Evolutionary conservation across 192 early-diverging fungal genomes (phyloP).

Genomic region (Coemansia sp.): DNA sequence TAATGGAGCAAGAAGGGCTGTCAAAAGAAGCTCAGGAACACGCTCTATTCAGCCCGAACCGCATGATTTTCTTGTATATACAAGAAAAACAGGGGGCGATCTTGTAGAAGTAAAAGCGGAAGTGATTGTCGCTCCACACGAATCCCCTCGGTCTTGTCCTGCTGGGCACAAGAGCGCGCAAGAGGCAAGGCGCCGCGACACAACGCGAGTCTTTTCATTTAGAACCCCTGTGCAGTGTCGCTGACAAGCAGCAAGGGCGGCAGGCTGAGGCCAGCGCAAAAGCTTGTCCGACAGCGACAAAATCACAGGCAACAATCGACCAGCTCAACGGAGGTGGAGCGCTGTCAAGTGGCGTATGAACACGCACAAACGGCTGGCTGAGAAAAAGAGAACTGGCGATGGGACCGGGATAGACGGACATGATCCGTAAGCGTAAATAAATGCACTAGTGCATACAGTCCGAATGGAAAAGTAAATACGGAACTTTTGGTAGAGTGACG

Average conservation of each 20-base stretch:
- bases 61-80: constrained; percentile 6
- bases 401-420: constrained; percentile 3
- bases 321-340: not conserved
- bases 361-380: not conserved
- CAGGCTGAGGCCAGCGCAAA: not conserved
- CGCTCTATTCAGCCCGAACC: constrained; percentile 1
- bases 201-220: not conserved
- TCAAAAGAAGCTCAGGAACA: not conserved
- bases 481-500: not conserved
- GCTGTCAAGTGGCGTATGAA: not conserved
- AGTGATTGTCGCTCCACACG: constrained; percentile 9
- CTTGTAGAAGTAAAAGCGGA: constrained; percentile 5
- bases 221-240: not conserved
- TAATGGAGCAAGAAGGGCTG: not conserved
- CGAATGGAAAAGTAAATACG: not conserved
- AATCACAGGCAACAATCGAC: not conserved
- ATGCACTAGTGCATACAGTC: constrained; percentile 4
- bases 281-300: not conserved
- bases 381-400: not conserved
- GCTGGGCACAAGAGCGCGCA: not conserved
- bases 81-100: constrained; percentile 1
- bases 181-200: not conserved
- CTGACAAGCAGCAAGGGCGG: not conserved
- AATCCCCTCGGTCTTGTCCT: not conserved
- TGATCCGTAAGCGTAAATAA: constrained; percentile 12